phyloP scores from a whole-genome alignment of 768 basidiomycete genomes.

The Amanita rubescens region DNA sequence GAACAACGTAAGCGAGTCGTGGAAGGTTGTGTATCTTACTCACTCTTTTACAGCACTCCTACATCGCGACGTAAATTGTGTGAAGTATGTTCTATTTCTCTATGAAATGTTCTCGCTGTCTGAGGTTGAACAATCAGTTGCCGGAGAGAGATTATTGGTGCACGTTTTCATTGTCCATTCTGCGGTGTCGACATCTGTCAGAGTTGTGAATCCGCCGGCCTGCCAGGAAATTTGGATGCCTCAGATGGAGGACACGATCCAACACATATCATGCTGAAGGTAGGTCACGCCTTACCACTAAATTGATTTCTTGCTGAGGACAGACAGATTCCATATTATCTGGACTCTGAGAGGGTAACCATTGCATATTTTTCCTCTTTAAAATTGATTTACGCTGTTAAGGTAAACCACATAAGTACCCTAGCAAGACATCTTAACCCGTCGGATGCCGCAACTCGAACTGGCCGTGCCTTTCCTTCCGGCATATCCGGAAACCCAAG shows the following conservation, averaged over 20 bases:
- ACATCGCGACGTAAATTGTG: slow-evolving; percentile 79
- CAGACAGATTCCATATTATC: slow-evolving; percentile 75
- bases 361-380: background rate
- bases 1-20: slow-evolving; percentile 48
- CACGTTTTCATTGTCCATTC: slow-evolving; percentile 87
- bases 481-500: background rate
- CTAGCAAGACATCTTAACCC: slow-evolving; percentile 68
- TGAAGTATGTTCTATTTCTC: slow-evolving; percentile 53
- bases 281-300: slow-evolving; percentile 19
- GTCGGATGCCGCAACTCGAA: slow-evolving; percentile 62
- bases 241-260: slow-evolving; percentile 73
- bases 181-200: slow-evolving; percentile 84
- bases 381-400: background rate
- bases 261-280: slow-evolving; percentile 94
- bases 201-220: slow-evolving; percentile 80
- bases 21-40: slow-evolving; percentile 1
- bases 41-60: slow-evolving; percentile 47
- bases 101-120: background rate
- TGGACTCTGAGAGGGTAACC: slow-evolving; percentile 34
- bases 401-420: slow-evolving; percentile 4
- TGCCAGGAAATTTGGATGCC: slow-evolving; percentile 77
- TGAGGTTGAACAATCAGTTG: slow-evolving; percentile 43
- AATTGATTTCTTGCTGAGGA: slow-evolving; percentile 3
- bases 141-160: slow-evolving; percentile 83
- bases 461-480: slow-evolving; percentile 30